Percentiles rank a stretch among this genome's conserved stretches.
These are phyloP conservation scores for sunflower (Helianthus annuus) DNA, from an alignment of 129 eudicot genomes.

Conservation along the genomic window HanXRQr2.0-SUNRISE NC_035434.2:95034121-95034620, in stretches of 20 bases:
- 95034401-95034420: conserved; percentile 99
- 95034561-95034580: neutral
- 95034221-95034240: neutral
- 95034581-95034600: too few relatives aligned
- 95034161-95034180: neutral
- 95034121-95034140: neutral
- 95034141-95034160: neutral
- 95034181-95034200: neutral
- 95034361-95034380: neutral
- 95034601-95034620: neutral
- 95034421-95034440: conserved; percentile 99
- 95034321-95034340: too few relatives aligned
- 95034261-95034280: neutral
- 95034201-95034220: neutral
- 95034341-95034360: neutral
- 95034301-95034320: too few relatives aligned
- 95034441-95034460: conserved; percentile 39
- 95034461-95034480: conserved; percentile 18
- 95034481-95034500: conserved; percentile 13
- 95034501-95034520: conserved; percentile 13
- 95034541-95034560: neutral
- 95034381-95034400: conserved; percentile 62
- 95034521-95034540: neutral
- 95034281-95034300: too few relatives aligned
- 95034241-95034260: neutral